Conservation (phyloP, 2,329 filamentous ascomycete species). For the Neospermospora avenae region DNA sequence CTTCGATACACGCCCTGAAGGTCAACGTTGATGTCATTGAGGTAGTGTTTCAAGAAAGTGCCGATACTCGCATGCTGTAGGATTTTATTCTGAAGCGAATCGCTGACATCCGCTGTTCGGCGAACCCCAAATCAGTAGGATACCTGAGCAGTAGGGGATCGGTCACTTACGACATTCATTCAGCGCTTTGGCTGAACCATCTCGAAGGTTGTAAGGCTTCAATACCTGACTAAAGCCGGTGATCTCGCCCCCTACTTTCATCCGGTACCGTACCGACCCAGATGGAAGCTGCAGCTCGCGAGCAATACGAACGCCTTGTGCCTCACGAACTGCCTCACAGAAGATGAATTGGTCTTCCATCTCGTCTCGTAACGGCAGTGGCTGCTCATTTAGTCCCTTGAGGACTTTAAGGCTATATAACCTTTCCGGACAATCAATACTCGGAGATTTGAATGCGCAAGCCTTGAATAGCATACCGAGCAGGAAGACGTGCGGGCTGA, state of each 20-base stretch:
- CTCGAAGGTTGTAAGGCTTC: neutral
- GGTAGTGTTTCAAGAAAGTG: neutral
- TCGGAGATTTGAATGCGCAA: neutral
- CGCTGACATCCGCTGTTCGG: neutral
- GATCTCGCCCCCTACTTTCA: neutral
- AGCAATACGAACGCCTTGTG: neutral
- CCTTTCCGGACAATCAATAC: neutral
- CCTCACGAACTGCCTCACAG: neutral
- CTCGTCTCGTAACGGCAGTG: neutral
- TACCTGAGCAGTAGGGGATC: neutral
- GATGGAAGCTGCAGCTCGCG: neutral
- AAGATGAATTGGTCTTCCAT: neutral
- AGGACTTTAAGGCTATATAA: neutral
- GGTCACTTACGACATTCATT: neutral
- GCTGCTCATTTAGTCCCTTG: neutral
- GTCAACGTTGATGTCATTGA: neutral
- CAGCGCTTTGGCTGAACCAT: conserved; percentile 1
- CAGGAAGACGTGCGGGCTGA: neutral
- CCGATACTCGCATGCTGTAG: neutral
- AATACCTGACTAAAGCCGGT: neutral
- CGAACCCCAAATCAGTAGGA: neutral
- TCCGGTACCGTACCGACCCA: neutral
- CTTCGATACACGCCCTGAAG: neutral
- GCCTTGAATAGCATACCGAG: neutral
- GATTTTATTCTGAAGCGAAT: neutral